Evolutionary conservation across 371 early-diverging fungal genomes (phyloP), one percentile per base, ranked within the genome.

Genomic region (Zancudomyces culisetae): DNA sequence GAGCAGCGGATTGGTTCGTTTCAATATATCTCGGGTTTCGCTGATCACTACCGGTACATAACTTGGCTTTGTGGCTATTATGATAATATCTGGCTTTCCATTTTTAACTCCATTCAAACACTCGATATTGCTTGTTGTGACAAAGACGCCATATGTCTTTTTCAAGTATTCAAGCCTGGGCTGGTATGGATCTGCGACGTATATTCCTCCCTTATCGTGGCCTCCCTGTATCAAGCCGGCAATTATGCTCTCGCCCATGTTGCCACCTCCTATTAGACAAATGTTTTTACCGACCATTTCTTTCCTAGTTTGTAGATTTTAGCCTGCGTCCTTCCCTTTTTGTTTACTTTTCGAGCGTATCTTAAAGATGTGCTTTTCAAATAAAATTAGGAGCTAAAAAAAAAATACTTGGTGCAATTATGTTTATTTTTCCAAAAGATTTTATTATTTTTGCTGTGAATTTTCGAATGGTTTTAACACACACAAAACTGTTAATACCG

Each of bases 161-260:
- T 74, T 62, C 64, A 90, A 73, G 48, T 83, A 78, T 27, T 73
- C 63, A 22, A 75, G 70, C 40, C 80, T 75, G 51, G 72, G 74
- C 20, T 69, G 74, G 54, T 75, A 69, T 4, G 90, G 90, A 58
- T 93, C 94, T 22, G 86, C 82, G 54, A 88, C 88, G 41, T 72
- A 71, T 21, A 90, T 69, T 54, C 71, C 66, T 19, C 72, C 57
- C 10, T 78, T 61, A 20, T 80, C 77, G 62, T 80, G 83, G 10
- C 85, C 86, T 12, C 71, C 73, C 48, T 80, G 60, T 50, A 84
- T 61, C 42, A 93, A 76, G 27, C 94, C 94, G 12, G 83, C 86
- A 29, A 91, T 72, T 53, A 93, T 90, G 55, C 90, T 88, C 58
- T 79, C 80, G 39, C 87, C 89, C 90, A 93, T 91, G 62, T 93